A percentile compares a stretch with the other conserved stretches of the same genome.
These are phyloP conservation scores for Arthrinium puccinioides DNA, from an alignment of 2,329 filamentous ascomycete species.

Conservation along the genomic window DNA sequence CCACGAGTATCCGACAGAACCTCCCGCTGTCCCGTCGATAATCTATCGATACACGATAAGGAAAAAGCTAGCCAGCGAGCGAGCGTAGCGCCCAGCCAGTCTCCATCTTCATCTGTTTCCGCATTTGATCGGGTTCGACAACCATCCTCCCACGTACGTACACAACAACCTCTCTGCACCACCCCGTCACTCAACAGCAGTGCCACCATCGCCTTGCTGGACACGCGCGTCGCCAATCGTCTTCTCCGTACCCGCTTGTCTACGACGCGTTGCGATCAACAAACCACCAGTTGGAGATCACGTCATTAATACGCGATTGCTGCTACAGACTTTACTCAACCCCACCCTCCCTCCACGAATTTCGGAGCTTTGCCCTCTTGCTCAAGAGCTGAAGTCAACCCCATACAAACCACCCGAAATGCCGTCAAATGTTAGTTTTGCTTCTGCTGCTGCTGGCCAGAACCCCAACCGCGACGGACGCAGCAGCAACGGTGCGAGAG, in stretches of 20 bases:
- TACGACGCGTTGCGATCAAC: background rate
- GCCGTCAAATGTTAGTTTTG: slow-evolving; percentile 76
- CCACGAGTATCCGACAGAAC: too few species aligned
- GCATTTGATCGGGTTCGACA: too few species aligned
- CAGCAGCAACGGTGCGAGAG: slow-evolving; percentile 50
- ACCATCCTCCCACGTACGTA: too few species aligned
- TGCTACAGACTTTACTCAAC: too few species aligned
- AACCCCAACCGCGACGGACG: slow-evolving; percentile 53
- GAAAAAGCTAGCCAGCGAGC: too few species aligned
- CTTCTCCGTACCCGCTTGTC: background rate
- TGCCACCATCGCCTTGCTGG: background rate
- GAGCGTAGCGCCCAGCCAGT: too few species aligned
- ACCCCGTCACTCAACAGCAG: background rate
- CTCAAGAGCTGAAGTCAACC: background rate
- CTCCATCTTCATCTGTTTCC: too few species aligned
- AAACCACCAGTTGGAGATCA: background rate
- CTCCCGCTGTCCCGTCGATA: too few species aligned
- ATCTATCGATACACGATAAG: too few species aligned
- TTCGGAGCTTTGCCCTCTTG: background rate
- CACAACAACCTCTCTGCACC: background rate
- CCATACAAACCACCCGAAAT: slow-evolving; percentile 27
- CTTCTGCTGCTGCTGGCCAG: slow-evolving; percentile 74
- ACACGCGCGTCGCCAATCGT: background rate
- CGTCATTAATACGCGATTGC: too few species aligned
- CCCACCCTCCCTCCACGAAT: too few species aligned